Evolutionary conservation across 306 rosid genomes (phyloP).

Genomic region (Sophora flavescens): DNA sequence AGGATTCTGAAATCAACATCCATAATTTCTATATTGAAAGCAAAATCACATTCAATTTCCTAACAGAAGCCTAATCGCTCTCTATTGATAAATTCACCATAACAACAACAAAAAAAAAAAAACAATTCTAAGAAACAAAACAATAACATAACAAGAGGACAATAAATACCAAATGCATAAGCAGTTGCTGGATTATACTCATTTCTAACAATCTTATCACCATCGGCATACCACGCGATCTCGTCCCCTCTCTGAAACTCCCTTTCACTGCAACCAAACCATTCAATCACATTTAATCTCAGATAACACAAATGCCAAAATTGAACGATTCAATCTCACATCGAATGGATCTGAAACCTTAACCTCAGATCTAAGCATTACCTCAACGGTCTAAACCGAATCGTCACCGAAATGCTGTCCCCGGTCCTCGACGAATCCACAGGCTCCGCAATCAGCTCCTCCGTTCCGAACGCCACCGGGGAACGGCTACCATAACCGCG

Average conservation of each 20-base stretch:
- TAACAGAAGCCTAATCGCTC: background rate
- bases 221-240: constrained; percentile 96
- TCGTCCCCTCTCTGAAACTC: constrained; percentile 96
- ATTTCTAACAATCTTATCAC: constrained; percentile 91
- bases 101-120: background rate
- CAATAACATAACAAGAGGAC: background rate
- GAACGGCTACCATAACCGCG: constrained; percentile 53
- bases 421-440: constrained; percentile 69
- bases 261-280: constrained; percentile 83
- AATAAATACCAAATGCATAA: constrained; percentile 91
- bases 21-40: constrained; percentile 28
- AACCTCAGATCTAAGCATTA: constrained; percentile 75
- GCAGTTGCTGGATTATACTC: constrained; percentile 91
- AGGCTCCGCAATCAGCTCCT: constrained; percentile 73
- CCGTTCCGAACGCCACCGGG: constrained; percentile 76
- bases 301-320: constrained; percentile 39
- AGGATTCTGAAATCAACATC: constrained; percentile 48
- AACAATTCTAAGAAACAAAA: constrained; percentile 4
- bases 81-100: constrained; percentile 8
- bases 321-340: constrained; percentile 44
- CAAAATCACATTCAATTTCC: constrained; percentile 31
- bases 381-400: constrained; percentile 99
- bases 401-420: constrained; percentile 97
- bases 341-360: constrained; percentile 68
- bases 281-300: constrained; percentile 48